Percentiles rank a stretch among this genome's conserved stretches.
Evolutionary conservation across 371 early-diverging fungal genomes (phyloP).

Genomic region (Mucor ambiguus): DNA sequence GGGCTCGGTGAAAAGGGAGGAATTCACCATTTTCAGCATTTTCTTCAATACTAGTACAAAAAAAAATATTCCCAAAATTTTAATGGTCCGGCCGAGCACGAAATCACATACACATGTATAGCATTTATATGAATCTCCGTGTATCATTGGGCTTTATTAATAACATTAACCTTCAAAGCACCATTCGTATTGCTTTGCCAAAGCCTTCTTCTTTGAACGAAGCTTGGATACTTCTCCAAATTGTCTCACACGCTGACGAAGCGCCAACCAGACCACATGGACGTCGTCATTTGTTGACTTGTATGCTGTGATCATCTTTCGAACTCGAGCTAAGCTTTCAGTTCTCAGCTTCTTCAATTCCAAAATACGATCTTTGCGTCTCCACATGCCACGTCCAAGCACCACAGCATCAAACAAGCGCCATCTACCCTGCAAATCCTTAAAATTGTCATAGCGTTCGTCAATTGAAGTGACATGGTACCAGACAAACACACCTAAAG

Average conservation of each 20-base stretch:
- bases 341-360: conserved; percentile 41
- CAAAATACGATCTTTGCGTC: conserved; percentile 44
- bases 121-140: neutral
- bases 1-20: conserved; percentile 46
- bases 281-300: conserved; percentile 38
- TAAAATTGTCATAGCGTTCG: conserved; percentile 49
- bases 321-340: conserved; percentile 31
- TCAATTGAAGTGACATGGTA: conserved; percentile 54
- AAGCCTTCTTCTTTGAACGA: conserved; percentile 32
- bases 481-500: conserved; percentile 46
- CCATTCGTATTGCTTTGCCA: conserved; percentile 51
- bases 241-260: conserved; percentile 36
- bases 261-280: conserved; percentile 37
- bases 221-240: conserved; percentile 36
- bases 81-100: conserved; percentile 5
- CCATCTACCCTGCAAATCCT: conserved; percentile 53
- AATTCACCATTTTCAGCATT: neutral
- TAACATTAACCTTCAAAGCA: conserved; percentile 16
- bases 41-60: conserved; percentile 1
- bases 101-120: neutral
- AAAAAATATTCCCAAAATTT: conserved; percentile 3
- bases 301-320: conserved; percentile 37
- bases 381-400: conserved; percentile 51
- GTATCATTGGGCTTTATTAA: neutral
- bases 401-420: conserved; percentile 56